Base-by-base conservation (phyloP, 768 basidiomycete species). In the Pulveroboletus sp. region DNA sequence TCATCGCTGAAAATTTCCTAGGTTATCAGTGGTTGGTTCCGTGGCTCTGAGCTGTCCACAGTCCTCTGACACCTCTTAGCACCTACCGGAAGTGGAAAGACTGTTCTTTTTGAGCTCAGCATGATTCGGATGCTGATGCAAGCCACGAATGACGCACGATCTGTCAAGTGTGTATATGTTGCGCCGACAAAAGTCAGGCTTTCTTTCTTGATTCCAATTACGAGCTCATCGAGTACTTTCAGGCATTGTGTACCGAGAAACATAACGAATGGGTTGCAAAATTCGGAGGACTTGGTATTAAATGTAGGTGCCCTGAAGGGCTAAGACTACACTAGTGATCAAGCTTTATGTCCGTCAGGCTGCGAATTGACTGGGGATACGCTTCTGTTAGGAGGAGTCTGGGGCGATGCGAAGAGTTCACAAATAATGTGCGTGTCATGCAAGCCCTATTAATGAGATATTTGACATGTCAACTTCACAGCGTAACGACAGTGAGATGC, bases 81-180 rank as follows among this genome's bases (percentile, higher is more conserved):
- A 3, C 96, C 96, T 0, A 98, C 96, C 13, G 93, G 94, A 27
- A 90, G 91, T 44, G 96, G 96, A 27, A 98, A 98, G 69, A 99
- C 96, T 0, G 91, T 88, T 8, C 70, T 98, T 27, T 99, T 98
- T 58, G 96, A 99, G 63, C 72, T 99, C 13, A 82, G 89, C 2
- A 88, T 97, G 47, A 80, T 98, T 44, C 81, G 81, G 30, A 77
- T 90, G 74, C 68, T 92, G 28, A 71, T 71, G 44, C 67, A 77
- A 43, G 68, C 72, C 8, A 59, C 68, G 43, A 64, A 65, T 27
- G 62, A 56, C 10, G 54, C 51, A 14, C 64, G 70, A 26, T 53
- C 65, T n/a, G 58, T 67, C 3, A 91, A 89, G 70, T 87, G 86
- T 55, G 81, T 99, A 14, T 99, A 99, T 62, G 83, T 99, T 58